Percentiles rank a stretch among this genome's conserved stretches.
Conservation (phyloP, 2,329 filamentous ascomycete genomes). For the Stachybotrys echinatus region DNA sequence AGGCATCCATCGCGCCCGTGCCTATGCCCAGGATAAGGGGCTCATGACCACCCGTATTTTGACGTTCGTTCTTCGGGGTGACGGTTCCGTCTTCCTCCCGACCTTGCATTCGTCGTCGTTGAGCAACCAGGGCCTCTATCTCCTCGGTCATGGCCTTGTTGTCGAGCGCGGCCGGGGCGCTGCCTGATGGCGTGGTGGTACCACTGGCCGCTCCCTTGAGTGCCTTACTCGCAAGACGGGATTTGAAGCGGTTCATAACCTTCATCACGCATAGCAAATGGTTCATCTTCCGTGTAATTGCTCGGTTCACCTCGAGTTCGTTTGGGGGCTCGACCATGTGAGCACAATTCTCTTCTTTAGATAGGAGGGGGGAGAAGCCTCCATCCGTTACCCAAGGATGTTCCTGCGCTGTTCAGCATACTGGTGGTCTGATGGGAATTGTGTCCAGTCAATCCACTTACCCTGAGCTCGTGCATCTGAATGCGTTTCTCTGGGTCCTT, state of each 20-base stretch:
- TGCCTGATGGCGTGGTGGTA: background rate
- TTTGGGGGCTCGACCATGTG: conserved; percentile 78
- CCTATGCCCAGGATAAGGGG: conserved; percentile 74
- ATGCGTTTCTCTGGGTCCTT: conserved; percentile 84
- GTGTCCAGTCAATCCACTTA: conserved; percentile 39
- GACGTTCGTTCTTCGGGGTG: conserved; percentile 31
- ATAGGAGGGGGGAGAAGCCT: conserved; percentile 72
- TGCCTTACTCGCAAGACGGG: conserved; percentile 46
- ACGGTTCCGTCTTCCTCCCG: conserved; percentile 11
- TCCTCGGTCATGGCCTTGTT: conserved; percentile 38
- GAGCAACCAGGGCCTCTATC: conserved; percentile 42
- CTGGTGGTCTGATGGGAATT: too few species aligned
- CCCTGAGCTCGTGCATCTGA: conserved; percentile 73
- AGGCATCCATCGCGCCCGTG: conserved; percentile 49
- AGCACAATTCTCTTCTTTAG: conserved; percentile 80
- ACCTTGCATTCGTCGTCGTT: conserved; percentile 36
- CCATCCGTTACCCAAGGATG: conserved; percentile 89
- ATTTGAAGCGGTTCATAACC: conserved; percentile 85
- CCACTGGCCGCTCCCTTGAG: conserved; percentile 2
- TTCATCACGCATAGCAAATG: conserved; percentile 85
- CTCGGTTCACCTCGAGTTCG: conserved; percentile 82
- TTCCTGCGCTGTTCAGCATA: conserved; percentile 48
- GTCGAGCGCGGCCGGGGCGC: conserved; percentile 15
- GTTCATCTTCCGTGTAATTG: conserved; percentile 85
- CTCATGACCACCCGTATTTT: conserved; percentile 50